Conservation (phyloP, 1,139 yeast genomes). For the Scheffersomyces illinoinensis region DNA sequence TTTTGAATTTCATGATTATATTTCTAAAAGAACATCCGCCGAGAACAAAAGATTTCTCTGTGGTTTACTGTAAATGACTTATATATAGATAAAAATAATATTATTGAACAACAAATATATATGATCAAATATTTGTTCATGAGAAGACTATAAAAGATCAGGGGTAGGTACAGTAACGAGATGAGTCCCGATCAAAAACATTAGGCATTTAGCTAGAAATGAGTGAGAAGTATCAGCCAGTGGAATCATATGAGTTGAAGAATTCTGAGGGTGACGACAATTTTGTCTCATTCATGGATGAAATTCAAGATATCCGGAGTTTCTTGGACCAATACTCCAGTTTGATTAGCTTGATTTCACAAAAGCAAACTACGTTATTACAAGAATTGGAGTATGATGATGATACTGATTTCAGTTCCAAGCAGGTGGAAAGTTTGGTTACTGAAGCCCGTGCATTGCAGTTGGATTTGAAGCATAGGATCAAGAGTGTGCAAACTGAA, state of each 20-base stretch:
- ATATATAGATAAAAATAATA: not conserved
- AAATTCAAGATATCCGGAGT: slow-evolving; percentile 74
- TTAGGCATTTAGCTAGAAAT: not conserved
- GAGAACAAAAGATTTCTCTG: not conserved
- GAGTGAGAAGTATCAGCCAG: not conserved
- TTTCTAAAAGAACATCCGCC: not conserved
- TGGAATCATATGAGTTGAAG: slow-evolving; percentile 30
- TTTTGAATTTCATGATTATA: not conserved
- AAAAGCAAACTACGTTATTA: slow-evolving; percentile 73
- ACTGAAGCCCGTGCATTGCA: slow-evolving; percentile 78
- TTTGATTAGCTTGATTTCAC: slow-evolving; percentile 71
- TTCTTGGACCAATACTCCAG: slow-evolving; percentile 76
- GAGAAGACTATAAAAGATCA: not conserved
- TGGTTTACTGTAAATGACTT: not conserved
- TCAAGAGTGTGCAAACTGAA: slow-evolving; percentile 67
- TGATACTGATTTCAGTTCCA: slow-evolving; percentile 63
- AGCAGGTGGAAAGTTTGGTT: slow-evolving; percentile 71
- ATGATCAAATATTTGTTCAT: not conserved
- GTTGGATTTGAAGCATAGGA: slow-evolving; percentile 65
- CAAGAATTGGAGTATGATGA: slow-evolving; percentile 73
- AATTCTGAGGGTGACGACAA: slow-evolving; percentile 42
- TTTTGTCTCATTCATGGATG: slow-evolving; percentile 74
- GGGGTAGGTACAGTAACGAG: not conserved
- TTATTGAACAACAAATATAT: not conserved
- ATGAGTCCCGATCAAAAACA: not conserved